Conservation (phyloP, 1,284 basidiomycete species). For the Puccinia horiana region DNA sequence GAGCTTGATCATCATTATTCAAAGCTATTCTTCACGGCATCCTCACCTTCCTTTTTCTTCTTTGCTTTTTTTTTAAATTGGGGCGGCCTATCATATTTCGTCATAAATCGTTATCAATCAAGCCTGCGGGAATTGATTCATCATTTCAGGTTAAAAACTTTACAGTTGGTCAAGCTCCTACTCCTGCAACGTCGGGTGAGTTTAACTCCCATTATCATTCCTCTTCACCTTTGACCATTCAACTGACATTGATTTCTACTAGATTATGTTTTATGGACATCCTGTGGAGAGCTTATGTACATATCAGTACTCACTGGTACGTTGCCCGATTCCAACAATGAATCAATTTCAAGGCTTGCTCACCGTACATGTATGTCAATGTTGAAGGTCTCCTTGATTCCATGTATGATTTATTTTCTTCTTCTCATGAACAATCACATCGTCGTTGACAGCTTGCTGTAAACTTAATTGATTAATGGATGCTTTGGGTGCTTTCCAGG, state of each 20-base stretch:
- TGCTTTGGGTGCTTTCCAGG: slow-evolving; percentile 60
- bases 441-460: neutral
- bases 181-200: slow-evolving; percentile 81
- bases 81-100: neutral
- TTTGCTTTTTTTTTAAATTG: slow-evolving; percentile 3
- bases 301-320: slow-evolving; percentile 85
- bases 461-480: neutral
- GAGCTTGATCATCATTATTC: slow-evolving; percentile 8
- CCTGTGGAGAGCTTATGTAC: slow-evolving; percentile 95
- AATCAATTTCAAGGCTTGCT: neutral
- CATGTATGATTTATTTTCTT: slow-evolving; percentile 63
- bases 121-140: slow-evolving; percentile 89
- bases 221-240: slow-evolving; percentile 2
- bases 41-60: neutral
- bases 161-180: slow-evolving; percentile 91
- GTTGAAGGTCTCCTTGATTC: slow-evolving; percentile 68
- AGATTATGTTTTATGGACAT: slow-evolving; percentile 97
- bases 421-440: neutral
- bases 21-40: neutral
- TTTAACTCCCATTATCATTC: slow-evolving; percentile 2
- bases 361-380: slow-evolving; percentile 55
- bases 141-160: slow-evolving; percentile 86
- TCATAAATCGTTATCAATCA: slow-evolving; percentile 60
- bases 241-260: slow-evolving; percentile 26
- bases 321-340: neutral